Percentiles rank a stretch among this genome's conserved stretches.
Evolutionary conservation across 192 early-diverging fungal species (phyloP).

Genomic region (Diversispora epigaea): DNA sequence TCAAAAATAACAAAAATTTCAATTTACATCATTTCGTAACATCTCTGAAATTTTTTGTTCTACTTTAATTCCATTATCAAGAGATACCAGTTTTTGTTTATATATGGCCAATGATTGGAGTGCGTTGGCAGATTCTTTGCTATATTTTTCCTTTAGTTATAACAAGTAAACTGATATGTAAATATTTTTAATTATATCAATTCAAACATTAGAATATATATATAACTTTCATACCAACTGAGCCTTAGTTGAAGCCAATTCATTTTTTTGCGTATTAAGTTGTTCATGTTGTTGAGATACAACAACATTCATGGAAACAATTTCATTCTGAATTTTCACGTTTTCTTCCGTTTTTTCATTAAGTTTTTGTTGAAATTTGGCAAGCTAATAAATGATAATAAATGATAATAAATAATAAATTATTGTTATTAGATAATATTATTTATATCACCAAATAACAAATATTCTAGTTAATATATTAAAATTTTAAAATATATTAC

Average conservation of each 20-base stretch:
- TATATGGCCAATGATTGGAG: conserved; percentile 48
- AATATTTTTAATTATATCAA: neutral
- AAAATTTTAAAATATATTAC: neutral
- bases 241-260: too few relatives aligned
- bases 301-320: neutral
- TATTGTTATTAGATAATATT: neutral
- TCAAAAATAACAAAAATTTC: neutral
- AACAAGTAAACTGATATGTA: neutral
- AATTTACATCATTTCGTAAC: conserved; percentile 53
- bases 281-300: conserved; percentile 13
- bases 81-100: conserved; percentile 52
- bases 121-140: conserved; percentile 60
- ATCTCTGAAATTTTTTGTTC: conserved; percentile 62
- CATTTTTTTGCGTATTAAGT: conserved; percentile 1
- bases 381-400: conserved; percentile 7
- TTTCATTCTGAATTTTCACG: conserved; percentile 21
- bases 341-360: conserved; percentile 16
- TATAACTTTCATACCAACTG: too few relatives aligned
- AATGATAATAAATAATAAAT: neutral
- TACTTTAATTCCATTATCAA: conserved; percentile 56
- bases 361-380: conserved; percentile 21
- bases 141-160: conserved; percentile 49
- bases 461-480: too few relatives aligned
- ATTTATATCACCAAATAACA: neutral
- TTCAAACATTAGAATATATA: conserved; percentile 1